These are phyloP conservation scores for Euphorbia tirucalli DNA, from an alignment of 345 rosid genomes.

Conservation along the genomic window DNA sequence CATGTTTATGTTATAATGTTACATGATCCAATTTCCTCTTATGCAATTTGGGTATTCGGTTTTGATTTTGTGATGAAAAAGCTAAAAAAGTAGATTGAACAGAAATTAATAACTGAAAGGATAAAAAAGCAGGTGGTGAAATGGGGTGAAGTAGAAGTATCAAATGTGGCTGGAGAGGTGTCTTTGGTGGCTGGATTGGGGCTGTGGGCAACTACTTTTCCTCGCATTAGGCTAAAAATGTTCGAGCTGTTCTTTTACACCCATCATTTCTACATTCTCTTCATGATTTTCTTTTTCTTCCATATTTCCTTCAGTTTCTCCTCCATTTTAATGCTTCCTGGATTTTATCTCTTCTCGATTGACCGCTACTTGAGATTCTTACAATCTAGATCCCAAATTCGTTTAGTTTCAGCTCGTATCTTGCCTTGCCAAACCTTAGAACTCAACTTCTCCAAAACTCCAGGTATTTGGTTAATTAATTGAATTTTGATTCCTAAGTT, in stretches of 20 bases:
- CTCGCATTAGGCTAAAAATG: conserved; percentile 48
- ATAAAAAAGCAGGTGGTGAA: conserved; percentile 58
- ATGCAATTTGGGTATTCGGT: too few species aligned
- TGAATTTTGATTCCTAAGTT: too few species aligned
- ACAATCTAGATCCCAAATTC: conserved; percentile 52
- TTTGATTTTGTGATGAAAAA: too few species aligned
- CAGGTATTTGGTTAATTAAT: conserved; percentile 42
- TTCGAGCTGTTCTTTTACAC: conserved; percentile 85
- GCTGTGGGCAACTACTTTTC: conserved; percentile 67
- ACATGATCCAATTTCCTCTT: too few species aligned
- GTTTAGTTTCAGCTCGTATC: conserved; percentile 57
- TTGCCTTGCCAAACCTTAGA: conserved; percentile 61
- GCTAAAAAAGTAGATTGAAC: too few species aligned
- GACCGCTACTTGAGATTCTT: conserved; percentile 74
- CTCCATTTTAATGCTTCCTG: conserved; percentile 56
- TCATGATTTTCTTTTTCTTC: conserved; percentile 58
- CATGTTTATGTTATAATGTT: too few species aligned
- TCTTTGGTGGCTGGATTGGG: conserved; percentile 54
- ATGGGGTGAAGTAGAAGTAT: conserved; percentile 41
- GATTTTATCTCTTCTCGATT: conserved; percentile 73
- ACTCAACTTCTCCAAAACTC: conserved; percentile 65
- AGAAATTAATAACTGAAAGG: not conserved
- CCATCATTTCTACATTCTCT: conserved; percentile 64
- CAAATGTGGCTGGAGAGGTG: conserved; percentile 74
- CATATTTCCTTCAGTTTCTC: conserved; percentile 59